Conservation (phyloP, 257 asterid genomes). For the Cruciata laevipes region DNA sequence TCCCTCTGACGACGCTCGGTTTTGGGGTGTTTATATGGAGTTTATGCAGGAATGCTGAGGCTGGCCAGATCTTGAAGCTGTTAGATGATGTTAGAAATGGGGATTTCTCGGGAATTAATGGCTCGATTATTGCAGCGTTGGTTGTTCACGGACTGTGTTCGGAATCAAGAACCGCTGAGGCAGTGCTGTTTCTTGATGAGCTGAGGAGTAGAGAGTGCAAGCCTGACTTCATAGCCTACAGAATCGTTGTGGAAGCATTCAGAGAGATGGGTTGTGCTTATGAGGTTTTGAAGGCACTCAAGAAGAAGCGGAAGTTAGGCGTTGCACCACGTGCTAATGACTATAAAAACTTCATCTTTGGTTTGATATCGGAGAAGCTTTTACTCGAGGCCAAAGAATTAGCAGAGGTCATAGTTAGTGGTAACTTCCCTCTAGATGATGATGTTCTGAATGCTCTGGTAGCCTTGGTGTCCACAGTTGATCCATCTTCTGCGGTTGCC, state of each 20-base stretch:
- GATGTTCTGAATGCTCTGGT: constrained; percentile 63
- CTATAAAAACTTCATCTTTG: constrained; percentile 48
- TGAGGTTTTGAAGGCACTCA: constrained; percentile 51
- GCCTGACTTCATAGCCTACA: constrained; percentile 87
- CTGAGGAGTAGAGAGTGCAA: constrained; percentile 66
- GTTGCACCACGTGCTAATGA: constrained; percentile 72
- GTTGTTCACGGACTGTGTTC: constrained; percentile 63
- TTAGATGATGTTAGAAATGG: constrained; percentile 46
- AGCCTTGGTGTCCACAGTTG: constrained; percentile 58
- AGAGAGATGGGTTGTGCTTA: constrained; percentile 43
- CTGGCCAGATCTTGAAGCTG: constrained; percentile 36
- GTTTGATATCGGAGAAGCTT: constrained; percentile 55
- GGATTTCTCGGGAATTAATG: constrained; percentile 44
- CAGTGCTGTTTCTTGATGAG: constrained; percentile 50
- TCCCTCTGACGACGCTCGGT: constrained; percentile 54
- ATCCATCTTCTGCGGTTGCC: constrained; percentile 46
- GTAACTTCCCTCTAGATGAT: constrained; percentile 72
- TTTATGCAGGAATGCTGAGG: constrained; percentile 40
- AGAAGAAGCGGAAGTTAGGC: constrained; percentile 85
- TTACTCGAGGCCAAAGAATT: constrained; percentile 59
- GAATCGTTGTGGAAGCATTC: constrained; percentile 66
- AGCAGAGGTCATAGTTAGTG: constrained; percentile 66
- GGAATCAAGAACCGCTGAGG: constrained; percentile 37
- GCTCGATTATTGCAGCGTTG: constrained; percentile 58
- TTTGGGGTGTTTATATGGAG: constrained; percentile 79